phyloP scores from a whole-genome alignment of 495 filamentous ascomycete genomes.

The Xylaria sp. region DNA sequence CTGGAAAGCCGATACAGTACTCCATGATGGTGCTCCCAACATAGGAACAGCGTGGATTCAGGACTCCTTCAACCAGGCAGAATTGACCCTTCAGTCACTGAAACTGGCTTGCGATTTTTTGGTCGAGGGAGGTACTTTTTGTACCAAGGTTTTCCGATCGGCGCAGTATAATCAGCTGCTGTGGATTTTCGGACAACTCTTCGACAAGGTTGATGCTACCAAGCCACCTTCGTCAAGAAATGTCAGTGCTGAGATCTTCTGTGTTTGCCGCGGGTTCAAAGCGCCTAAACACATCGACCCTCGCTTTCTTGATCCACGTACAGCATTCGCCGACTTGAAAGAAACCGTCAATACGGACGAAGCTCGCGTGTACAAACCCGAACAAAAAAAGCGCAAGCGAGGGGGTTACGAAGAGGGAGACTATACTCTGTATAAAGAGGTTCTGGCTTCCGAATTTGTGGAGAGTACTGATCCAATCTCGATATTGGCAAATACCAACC shows the following conservation, averaged over 20 bases:
- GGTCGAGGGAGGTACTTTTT: conserved; percentile 87
- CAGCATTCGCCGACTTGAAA: conserved; percentile 94
- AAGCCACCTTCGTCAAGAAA: conserved; percentile 96
- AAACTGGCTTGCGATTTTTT: conserved; percentile 95
- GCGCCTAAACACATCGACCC: conserved; percentile 93
- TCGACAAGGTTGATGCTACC: conserved; percentile 92
- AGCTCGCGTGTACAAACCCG: conserved; percentile 96
- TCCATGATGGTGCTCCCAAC: conserved; percentile 98
- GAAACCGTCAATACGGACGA: conserved; percentile 93
- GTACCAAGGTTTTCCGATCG: conserved; percentile 98
- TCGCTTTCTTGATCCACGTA: conserved; percentile 85
- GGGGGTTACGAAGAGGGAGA: conserved; percentile 98
- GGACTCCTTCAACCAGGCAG: conserved; percentile 97
- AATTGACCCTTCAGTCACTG: conserved; percentile 88
- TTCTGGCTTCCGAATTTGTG: conserved; percentile 88
- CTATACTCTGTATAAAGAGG: conserved; percentile 89
- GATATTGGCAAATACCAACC: conserved; percentile 89
- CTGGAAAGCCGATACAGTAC: conserved; percentile 96
- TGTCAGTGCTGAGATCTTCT: conserved; percentile 53
- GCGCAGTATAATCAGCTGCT: conserved; percentile 96
- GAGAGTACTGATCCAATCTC: conserved; percentile 93
- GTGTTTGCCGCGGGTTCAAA: conserved; percentile 51
- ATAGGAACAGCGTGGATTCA: conserved; percentile 98
- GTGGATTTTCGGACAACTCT: conserved; percentile 98
- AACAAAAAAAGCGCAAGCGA: conserved; percentile 94